A percentile compares a stretch with the other conserved stretches of the same genome.
Conservation (phyloP, 768 basidiomycete genomes). For the Leccinum uliginosum region DNA sequence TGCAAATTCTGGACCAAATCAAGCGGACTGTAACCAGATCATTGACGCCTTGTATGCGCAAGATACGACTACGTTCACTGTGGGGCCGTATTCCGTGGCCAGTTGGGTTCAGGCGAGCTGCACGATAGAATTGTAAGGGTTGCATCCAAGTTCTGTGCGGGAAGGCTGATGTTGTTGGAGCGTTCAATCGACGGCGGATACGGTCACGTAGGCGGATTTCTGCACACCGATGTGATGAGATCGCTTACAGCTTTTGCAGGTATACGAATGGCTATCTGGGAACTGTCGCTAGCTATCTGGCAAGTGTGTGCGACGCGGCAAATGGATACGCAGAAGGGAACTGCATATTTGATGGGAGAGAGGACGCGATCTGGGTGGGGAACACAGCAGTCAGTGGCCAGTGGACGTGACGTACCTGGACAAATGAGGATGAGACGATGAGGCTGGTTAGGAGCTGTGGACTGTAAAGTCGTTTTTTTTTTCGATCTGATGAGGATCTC, state of each 20-base stretch:
- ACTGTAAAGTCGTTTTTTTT: not conserved
- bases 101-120: constrained; percentile 5
- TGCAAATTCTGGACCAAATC: constrained; percentile 4
- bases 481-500: not conserved
- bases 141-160: not conserved
- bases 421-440: not conserved
- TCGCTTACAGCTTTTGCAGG: constrained; percentile 3
- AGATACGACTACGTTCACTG: not conserved
- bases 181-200: constrained; percentile 5
- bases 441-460: not conserved
- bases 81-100: not conserved
- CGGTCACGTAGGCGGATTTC: not conserved
- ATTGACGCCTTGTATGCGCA: not conserved
- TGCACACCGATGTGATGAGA: not conserved
- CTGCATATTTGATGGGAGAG: constrained; percentile 4
- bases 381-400: constrained; percentile 1
- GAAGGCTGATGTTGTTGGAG: not conserved
- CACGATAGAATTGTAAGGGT: constrained; percentile 4
- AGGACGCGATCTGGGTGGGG: constrained; percentile 1
- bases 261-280: constrained; percentile 1
- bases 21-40: constrained; percentile 4
- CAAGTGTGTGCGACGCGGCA: not conserved
- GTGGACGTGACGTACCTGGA: not conserved
- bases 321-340: constrained; percentile 1
- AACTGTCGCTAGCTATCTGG: not conserved